Evolutionary conservation across 2,329 filamentous ascomycete genomes (phyloP).

Genomic region (Thermothelomyces thermophilus): DNA sequence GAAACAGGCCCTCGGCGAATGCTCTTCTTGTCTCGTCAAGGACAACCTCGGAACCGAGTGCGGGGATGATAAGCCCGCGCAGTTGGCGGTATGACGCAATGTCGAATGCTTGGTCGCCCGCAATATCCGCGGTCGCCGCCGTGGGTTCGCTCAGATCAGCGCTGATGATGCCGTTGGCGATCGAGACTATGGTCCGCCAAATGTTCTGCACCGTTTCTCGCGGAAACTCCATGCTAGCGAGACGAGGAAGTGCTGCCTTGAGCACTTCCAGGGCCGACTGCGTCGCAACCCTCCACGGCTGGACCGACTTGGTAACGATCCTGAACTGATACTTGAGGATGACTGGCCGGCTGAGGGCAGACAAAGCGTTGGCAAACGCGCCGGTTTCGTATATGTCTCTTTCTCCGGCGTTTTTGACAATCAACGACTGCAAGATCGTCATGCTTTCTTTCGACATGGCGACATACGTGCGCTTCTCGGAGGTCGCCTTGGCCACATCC

Average conservation of each 20-base stretch:
- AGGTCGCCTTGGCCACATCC: conserved; percentile 30
- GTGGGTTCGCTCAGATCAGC: conserved; percentile 51
- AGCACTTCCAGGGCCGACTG: conserved; percentile 63
- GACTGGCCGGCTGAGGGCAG: conserved; percentile 63
- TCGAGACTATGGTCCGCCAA: conserved; percentile 63
- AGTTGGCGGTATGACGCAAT: conserved; percentile 65
- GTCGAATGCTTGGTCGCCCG: conserved; percentile 73
- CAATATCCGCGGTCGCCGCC: conserved; percentile 40
- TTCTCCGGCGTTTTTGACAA: conserved; percentile 53
- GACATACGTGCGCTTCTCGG: conserved; percentile 68
- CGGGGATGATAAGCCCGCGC: conserved; percentile 64
- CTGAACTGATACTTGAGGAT: conserved; percentile 73
- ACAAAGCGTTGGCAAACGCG: conserved; percentile 58
- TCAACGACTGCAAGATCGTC: conserved; percentile 56
- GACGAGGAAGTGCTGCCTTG: conserved; percentile 55
- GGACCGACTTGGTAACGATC: conserved; percentile 60
- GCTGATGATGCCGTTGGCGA: conserved; percentile 62
- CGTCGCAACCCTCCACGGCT: conserved; percentile 77
- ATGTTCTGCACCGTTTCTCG: conserved; percentile 46
- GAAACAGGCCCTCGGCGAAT: conserved; percentile 73
- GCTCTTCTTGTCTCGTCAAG: conserved; percentile 59
- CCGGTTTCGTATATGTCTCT: conserved; percentile 63
- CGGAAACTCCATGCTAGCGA: conserved; percentile 45
- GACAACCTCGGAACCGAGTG: conserved; percentile 60
- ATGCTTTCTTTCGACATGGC: conserved; percentile 83